phyloP scores from a whole-genome alignment of 1,284 basidiomycete species.

The Apiotrichum sp. region DNA sequence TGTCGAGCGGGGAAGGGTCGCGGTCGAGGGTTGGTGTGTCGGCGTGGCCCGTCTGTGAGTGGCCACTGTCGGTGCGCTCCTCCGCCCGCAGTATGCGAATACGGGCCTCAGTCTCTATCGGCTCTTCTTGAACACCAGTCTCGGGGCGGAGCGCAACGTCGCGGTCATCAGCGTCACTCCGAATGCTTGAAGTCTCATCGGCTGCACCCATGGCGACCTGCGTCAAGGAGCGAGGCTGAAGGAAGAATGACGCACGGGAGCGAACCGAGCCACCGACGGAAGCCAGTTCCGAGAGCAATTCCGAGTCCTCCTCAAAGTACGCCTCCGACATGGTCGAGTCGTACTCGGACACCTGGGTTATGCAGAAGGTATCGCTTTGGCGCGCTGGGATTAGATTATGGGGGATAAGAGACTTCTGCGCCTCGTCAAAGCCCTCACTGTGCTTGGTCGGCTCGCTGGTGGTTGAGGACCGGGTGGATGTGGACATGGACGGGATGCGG shows the following conservation, averaged over 20 bases:
- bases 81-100: neutral
- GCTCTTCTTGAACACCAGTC: too few relatives aligned
- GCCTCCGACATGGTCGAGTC: too few relatives aligned
- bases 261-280: too few relatives aligned
- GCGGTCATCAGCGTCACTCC: neutral
- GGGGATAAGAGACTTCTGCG: neutral
- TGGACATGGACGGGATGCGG: neutral
- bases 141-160: neutral
- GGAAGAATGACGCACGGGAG: too few relatives aligned
- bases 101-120: neutral
- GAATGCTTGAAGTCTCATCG: neutral
- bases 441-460: neutral
- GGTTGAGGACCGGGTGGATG: neutral
- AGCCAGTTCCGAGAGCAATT: too few relatives aligned
- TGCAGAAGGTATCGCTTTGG: neutral
- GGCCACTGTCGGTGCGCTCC: neutral
- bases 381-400: neutral
- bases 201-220: too few relatives aligned
- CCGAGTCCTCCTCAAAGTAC: too few relatives aligned
- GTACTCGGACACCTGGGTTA: neutral
- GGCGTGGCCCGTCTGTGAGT: too few relatives aligned
- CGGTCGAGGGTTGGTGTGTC: too few relatives aligned
- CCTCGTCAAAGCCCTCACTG: neutral
- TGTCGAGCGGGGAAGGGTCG: neutral
- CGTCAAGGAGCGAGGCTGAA: too few relatives aligned